phyloP scores from a whole-genome alignment of 441 rosid genomes.

The Euphorbia celastroides region DNA sequence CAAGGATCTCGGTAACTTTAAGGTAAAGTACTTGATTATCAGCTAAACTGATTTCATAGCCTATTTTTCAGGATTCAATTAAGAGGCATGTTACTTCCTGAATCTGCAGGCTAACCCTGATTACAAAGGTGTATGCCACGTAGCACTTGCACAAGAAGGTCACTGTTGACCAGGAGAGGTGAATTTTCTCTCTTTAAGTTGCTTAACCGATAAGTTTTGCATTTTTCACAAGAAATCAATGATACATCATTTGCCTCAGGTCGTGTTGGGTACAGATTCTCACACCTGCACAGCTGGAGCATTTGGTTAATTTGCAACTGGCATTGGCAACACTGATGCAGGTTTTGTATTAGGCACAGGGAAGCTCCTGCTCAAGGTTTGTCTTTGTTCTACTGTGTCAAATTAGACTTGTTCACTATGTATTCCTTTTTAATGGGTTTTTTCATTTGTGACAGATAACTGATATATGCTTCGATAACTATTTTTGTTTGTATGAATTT shows the following conservation, averaged over 20 bases:
- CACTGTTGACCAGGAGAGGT: conserved; percentile 99
- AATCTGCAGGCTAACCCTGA: conserved; percentile 79
- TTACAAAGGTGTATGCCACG: conserved; percentile 96
- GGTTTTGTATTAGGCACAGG: conserved; percentile 93
- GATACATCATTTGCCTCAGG: conserved; percentile 38
- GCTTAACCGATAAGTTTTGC: background rate
- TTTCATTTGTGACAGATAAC: no score
- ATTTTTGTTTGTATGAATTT: no score
- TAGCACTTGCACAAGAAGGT: conserved; percentile 99
- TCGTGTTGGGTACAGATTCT: conserved; percentile 87
- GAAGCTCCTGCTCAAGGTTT: conserved; percentile 88
- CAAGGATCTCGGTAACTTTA: conserved; percentile 73
- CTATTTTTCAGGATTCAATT: background rate
- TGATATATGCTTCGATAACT: no score
- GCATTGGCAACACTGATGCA: conserved; percentile 98
- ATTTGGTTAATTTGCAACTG: conserved; percentile 96
- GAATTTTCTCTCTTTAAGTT: conserved; percentile 1
- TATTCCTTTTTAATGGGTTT: no score
- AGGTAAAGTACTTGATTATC: conserved; percentile 36
- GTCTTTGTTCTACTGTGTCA: conserved; percentile 7
- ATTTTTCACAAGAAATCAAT: conserved; percentile 6
- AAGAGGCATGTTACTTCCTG: conserved; percentile 13
- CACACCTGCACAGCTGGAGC: conserved; percentile 99
- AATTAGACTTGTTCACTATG: no score
- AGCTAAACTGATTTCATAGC: background rate